These are phyloP conservation scores for Agaricales sp. DNA, from an alignment of 1,284 basidiomycete species.

Conservation along the genomic window DNA sequence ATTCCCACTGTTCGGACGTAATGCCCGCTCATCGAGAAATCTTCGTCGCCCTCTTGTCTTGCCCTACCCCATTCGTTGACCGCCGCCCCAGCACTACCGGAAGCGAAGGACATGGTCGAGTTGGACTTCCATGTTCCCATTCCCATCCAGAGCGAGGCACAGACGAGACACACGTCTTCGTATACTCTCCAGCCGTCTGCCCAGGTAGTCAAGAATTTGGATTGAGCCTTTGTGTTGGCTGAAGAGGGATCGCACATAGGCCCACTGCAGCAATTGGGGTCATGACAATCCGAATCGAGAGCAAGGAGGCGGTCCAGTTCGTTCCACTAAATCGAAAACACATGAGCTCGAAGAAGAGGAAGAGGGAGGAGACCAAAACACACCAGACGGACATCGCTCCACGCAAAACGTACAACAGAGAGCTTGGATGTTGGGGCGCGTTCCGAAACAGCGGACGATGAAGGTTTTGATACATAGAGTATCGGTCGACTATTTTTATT, in stretches of 20 bases:
- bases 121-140: constrained; percentile 51
- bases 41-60: constrained; percentile 54
- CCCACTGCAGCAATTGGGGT: constrained; percentile 16
- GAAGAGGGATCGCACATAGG: constrained; percentile 27
- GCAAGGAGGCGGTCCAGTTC: constrained; percentile 58
- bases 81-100: constrained; percentile 19
- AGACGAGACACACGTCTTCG: constrained; percentile 72
- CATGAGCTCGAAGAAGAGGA: neutral
- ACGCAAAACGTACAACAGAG: constrained; percentile 58
- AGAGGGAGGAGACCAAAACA: constrained; percentile 13
- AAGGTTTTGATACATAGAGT: constrained; percentile 46
- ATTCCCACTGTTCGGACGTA: constrained; percentile 49
- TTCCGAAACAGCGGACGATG: constrained; percentile 13
- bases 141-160: constrained; percentile 56
- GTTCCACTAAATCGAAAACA: constrained; percentile 41
- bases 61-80: constrained; percentile 38
- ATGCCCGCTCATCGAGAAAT: constrained; percentile 28
- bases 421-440: constrained; percentile 37
- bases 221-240: constrained; percentile 8
- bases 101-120: constrained; percentile 35
- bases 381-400: constrained; percentile 70
- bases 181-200: constrained; percentile 71
- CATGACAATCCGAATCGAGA: constrained; percentile 26
- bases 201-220: constrained; percentile 33
- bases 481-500: constrained; percentile 51